Evolutionary conservation across 1,139 yeast species (phyloP).

Genomic region (Blastobotrys petasosporus): DNA sequence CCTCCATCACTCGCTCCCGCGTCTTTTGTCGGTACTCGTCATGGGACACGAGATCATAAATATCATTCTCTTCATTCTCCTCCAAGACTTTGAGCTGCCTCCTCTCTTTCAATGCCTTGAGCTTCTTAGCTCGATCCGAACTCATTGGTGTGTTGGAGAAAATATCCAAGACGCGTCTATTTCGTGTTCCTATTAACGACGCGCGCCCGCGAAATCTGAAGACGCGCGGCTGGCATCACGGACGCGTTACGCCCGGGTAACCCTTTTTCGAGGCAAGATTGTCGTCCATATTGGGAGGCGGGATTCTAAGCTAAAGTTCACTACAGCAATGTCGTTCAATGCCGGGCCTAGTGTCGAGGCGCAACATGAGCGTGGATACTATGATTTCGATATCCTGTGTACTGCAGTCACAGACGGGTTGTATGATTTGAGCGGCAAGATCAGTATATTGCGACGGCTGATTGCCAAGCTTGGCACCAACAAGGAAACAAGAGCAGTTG

Average conservation of each 20-base stretch:
- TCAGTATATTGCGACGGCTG: conserved; percentile 19
- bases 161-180: background rate
- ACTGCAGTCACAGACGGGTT: conserved; percentile 21
- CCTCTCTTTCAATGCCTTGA: conserved; percentile 9
- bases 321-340: conserved; percentile 13
- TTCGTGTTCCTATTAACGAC: background rate
- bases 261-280: too few relatives aligned
- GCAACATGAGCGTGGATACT: conserved; percentile 2
- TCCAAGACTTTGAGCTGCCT: background rate
- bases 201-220: too few relatives aligned
- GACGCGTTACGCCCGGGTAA: background rate
- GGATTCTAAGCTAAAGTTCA: too few relatives aligned
- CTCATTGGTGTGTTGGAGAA: conserved; percentile 1
- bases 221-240: too few relatives aligned
- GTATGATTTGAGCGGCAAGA: conserved; percentile 20
- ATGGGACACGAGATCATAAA: conserved; percentile 87
- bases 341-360: conserved; percentile 13
- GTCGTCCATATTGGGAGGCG: too few relatives aligned
- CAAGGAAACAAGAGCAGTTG: conserved; percentile 12
- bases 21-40: conserved; percentile 69
- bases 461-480: conserved; percentile 7
- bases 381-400: conserved; percentile 19
- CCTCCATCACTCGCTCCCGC: conserved; percentile 73
- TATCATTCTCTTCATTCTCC: conserved; percentile 36
- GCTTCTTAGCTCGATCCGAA: conserved; percentile 11